phyloP scores from a whole-genome alignment of 768 basidiomycete species.

The Podaxis pistillaris region DNA sequence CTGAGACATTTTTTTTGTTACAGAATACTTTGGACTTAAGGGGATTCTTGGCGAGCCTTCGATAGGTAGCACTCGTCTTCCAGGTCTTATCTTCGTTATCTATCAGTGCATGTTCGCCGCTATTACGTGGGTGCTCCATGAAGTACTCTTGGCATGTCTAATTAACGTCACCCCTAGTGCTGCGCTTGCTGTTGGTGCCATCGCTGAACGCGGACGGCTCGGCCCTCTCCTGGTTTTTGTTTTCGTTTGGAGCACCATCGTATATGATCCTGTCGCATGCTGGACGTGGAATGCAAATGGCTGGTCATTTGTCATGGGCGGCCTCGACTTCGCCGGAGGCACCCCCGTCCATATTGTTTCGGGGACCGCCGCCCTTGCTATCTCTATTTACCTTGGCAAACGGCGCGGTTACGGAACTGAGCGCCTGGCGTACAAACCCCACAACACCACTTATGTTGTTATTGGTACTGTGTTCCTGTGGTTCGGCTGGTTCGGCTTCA shows the following conservation, averaged over 20 bases:
- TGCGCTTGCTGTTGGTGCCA: constrained; percentile 87
- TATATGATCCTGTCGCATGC: constrained; percentile 93
- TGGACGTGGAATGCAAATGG: constrained; percentile 92
- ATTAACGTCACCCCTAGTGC: constrained; percentile 46
- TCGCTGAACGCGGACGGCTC: constrained; percentile 85
- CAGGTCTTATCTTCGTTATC: constrained; percentile 73
- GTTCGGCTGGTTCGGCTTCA: constrained; percentile 97
- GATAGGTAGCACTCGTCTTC: constrained; percentile 67
- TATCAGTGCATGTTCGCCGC: constrained; percentile 92
- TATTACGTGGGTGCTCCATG: constrained; percentile 60
- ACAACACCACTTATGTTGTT: constrained; percentile 90
- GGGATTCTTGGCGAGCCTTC: constrained; percentile 76
- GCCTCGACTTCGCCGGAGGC: constrained; percentile 92
- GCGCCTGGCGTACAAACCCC: constrained; percentile 87
- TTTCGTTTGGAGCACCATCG: constrained; percentile 85
- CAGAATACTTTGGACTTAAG: constrained; percentile 82
- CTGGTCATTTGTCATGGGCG: constrained; percentile 76
- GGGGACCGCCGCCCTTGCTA: constrained; percentile 87
- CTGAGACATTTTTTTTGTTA: not conserved
- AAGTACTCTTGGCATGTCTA: constrained; percentile 6
- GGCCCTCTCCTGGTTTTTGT: constrained; percentile 88
- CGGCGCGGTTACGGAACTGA: constrained; percentile 91
- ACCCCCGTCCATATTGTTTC: constrained; percentile 97
- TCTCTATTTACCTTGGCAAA: constrained; percentile 88
- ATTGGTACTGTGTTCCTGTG: constrained; percentile 93